A percentile compares a stretch with the other conserved stretches of the same genome.
Conservation (phyloP, 768 basidiomycete species). For the Chalciporus sphaerocephalus region DNA sequence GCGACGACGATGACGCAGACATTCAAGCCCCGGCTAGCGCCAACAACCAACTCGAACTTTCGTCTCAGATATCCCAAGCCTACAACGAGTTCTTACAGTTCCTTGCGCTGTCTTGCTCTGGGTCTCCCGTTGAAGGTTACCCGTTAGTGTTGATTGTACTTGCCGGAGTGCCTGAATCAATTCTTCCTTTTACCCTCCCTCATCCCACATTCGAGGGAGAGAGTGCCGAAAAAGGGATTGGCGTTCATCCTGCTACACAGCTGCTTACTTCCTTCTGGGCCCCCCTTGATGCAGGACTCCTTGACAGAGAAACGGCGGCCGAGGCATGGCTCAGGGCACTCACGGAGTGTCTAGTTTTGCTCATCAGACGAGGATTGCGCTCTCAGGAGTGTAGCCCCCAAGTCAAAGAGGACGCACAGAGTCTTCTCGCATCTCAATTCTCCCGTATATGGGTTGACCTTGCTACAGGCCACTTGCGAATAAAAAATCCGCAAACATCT, state of each 20-base stretch:
- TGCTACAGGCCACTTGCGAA: slow-evolving; percentile 39
- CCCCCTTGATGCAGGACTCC: slow-evolving; percentile 49
- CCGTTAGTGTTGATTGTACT: slow-evolving; percentile 76
- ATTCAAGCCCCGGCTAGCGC: background rate
- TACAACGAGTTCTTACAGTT: slow-evolving; percentile 78
- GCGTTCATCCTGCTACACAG: slow-evolving; percentile 35
- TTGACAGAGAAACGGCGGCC: slow-evolving; percentile 18
- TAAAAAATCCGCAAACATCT: slow-evolving; percentile 43
- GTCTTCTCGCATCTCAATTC: slow-evolving; percentile 45
- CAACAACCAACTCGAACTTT: background rate
- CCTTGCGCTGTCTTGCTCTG: slow-evolving; percentile 74
- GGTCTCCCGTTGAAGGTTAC: slow-evolving; percentile 74
- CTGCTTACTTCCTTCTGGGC: slow-evolving; percentile 82
- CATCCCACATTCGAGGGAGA: background rate
- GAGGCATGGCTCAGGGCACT: slow-evolving; percentile 67
- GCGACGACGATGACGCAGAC: slow-evolving; percentile 35
- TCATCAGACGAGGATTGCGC: slow-evolving; percentile 34
- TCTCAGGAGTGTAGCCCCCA: slow-evolving; percentile 2
- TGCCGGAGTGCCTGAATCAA: slow-evolving; percentile 67
- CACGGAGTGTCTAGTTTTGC: slow-evolving; percentile 65
- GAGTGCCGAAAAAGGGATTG: background rate
- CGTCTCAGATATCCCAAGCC: slow-evolving; percentile 34
- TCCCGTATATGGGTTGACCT: slow-evolving; percentile 48
- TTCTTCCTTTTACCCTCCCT: slow-evolving; percentile 21
- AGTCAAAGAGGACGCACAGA: slow-evolving; percentile 5